phyloP scores from a whole-genome alignment of 1,139 yeast genomes.

The Yamadazyma blattariae region DNA sequence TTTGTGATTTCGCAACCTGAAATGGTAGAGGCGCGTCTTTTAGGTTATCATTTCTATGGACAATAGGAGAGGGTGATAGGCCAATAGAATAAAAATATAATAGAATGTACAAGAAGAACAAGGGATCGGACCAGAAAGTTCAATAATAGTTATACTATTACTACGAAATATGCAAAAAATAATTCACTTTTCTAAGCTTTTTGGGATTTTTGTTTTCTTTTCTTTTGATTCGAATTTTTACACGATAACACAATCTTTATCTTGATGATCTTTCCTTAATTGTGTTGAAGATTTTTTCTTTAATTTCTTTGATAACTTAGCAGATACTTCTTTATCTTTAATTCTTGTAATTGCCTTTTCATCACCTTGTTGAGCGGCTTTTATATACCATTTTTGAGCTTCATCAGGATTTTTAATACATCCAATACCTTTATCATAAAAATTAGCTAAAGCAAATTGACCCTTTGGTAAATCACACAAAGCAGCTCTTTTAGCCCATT shows the following conservation, averaged over 20 bases:
- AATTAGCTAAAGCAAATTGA: slow-evolving; percentile 82
- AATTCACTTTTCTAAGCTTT: too few relatives aligned
- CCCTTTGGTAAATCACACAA: slow-evolving; percentile 72
- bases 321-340: slow-evolving; percentile 29
- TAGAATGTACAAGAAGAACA: too few relatives aligned
- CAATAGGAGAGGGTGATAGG: too few relatives aligned
- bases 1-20: not conserved
- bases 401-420: slow-evolving; percentile 55
- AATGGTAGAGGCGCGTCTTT: too few relatives aligned
- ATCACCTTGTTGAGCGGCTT: slow-evolving; percentile 75
- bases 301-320: slow-evolving; percentile 27
- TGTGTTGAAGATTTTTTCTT: slow-evolving; percentile 19
- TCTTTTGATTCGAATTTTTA: slow-evolving; percentile 11
- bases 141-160: too few relatives aligned
- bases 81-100: too few relatives aligned
- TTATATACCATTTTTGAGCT: slow-evolving; percentile 73
- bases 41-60: too few relatives aligned
- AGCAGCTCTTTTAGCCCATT: slow-evolving; percentile 93
- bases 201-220: too few relatives aligned
- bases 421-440: slow-evolving; percentile 86
- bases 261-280: slow-evolving; percentile 22
- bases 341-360: slow-evolving; percentile 53
- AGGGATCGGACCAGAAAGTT: too few relatives aligned
- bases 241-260: slow-evolving; percentile 46
- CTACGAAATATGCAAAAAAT: too few relatives aligned